phyloP scores from a whole-genome alignment of 306 rosid species.

The Betula pendula region DNA sequence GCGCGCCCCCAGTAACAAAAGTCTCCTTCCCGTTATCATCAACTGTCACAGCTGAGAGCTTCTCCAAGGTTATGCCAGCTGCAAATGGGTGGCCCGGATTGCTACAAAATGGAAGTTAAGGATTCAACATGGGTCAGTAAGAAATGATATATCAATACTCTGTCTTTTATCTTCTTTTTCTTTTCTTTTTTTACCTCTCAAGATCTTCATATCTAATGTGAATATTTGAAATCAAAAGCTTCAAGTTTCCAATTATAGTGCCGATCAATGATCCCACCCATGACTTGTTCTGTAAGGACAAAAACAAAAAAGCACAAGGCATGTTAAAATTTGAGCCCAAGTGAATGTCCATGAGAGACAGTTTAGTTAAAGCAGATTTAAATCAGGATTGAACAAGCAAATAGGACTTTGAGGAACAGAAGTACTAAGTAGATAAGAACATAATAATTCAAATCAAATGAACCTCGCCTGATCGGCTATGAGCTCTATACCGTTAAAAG shows the following conservation, averaged over 20 bases:
- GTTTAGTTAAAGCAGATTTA: neutral
- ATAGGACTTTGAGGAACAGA: neutral
- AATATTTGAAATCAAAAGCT: slow-evolving; percentile 88
- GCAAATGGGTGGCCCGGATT: slow-evolving; percentile 95
- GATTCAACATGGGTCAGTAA: slow-evolving; percentile 23
- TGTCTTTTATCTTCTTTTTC: too few relatives aligned
- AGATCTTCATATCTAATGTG: slow-evolving; percentile 95
- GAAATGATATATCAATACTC: neutral
- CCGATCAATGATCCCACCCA: slow-evolving; percentile 96
- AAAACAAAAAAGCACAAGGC: slow-evolving; percentile 15
- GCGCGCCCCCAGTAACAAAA: slow-evolving; percentile 82
- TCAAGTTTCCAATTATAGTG: slow-evolving; percentile 92
- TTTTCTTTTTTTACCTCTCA: slow-evolving; percentile 61
- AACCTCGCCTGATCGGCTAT: neutral
- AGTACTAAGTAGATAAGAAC: neutral
- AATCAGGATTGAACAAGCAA: neutral
- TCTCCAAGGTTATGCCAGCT: slow-evolving; percentile 87
- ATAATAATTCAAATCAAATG: neutral
- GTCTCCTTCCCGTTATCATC: slow-evolving; percentile 87
- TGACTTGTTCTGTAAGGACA: slow-evolving; percentile 63
- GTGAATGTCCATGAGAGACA: neutral
- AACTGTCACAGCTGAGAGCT: slow-evolving; percentile 84
- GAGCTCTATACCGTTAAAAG: neutral
- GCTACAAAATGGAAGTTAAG: slow-evolving; percentile 58
- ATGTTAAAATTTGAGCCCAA: slow-evolving; percentile 16